A percentile compares a stretch with the other conserved stretches of the same genome.
phyloP scores from a whole-genome alignment of 768 basidiomycete genomes.

The Serpula lacrymans region DNA sequence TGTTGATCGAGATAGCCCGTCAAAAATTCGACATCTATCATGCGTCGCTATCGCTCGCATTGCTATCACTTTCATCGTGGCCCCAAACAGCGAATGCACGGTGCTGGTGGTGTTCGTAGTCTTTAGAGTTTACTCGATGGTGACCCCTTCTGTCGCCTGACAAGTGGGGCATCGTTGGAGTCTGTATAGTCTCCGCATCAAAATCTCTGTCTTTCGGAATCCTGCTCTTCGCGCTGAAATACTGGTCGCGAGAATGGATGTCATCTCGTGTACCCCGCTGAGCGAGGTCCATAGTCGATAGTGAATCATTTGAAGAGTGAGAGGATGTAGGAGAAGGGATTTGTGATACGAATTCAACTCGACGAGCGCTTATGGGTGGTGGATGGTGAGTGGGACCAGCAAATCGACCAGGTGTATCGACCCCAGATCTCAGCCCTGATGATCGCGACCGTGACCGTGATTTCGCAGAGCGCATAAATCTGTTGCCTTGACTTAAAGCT shows the following conservation, averaged over 20 bases:
- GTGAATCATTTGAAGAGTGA: conserved; percentile 36
- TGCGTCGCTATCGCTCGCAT: conserved; percentile 68
- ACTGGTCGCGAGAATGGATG: conserved; percentile 37
- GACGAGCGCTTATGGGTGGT: conserved; percentile 42
- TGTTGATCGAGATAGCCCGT: no score
- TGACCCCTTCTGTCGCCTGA: conserved; percentile 10
- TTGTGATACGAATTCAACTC: conserved; percentile 44
- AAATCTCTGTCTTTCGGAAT: conserved; percentile 60
- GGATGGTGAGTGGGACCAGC: conserved; percentile 50
- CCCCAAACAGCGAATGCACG: conserved; percentile 85
- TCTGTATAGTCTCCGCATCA: conserved; percentile 53
- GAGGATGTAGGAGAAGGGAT: conserved; percentile 34
- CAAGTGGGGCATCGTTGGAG: conserved; percentile 52
- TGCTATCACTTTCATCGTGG: conserved; percentile 85
- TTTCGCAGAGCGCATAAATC: conserved; percentile 18
- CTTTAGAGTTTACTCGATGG: conserved; percentile 14
- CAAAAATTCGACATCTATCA: conserved; percentile 13
- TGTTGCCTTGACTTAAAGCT: conserved; percentile 28
- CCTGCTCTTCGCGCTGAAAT: conserved; percentile 45
- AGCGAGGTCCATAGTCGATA: conserved; percentile 30
- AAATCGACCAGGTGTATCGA: conserved; percentile 62
- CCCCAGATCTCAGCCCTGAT: conserved; percentile 48
- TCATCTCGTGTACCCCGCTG: conserved; percentile 54
- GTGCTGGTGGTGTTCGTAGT: conserved; percentile 27
- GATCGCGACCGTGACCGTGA: conserved; percentile 32